These are phyloP conservation scores for Avena insularis DNA, from an alignment of 176 grass and related monocot genomes.

Conservation along the genomic window DNA sequence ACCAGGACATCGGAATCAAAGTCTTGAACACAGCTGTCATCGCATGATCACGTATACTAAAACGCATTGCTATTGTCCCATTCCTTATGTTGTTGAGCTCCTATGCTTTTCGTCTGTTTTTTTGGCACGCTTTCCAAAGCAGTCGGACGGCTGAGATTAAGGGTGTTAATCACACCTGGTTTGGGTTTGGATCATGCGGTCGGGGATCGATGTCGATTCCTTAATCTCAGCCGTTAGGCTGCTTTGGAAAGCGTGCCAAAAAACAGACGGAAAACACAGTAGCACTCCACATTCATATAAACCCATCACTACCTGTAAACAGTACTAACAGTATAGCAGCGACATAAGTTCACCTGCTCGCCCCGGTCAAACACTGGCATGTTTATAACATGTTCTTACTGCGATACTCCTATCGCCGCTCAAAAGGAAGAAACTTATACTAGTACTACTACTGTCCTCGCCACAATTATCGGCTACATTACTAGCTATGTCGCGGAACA, in stretches of 20 bases:
- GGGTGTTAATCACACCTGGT: no score
- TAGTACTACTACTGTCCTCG: not conserved
- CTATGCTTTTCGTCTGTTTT: no score
- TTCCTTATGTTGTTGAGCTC: not conserved
- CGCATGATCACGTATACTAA: not conserved
- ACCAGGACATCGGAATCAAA: not conserved
- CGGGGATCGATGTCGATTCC: no score
- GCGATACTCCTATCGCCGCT: not conserved
- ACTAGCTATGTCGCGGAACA: not conserved
- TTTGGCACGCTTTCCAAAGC: no score
- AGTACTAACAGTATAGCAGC: not conserved
- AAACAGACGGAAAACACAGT: no score
- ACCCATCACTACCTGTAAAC: not conserved
- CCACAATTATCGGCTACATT: not conserved
- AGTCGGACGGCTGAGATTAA: no score
- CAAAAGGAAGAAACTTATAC: not conserved
- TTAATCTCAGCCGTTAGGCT: no score
- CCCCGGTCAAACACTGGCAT: not conserved
- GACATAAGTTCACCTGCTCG: not conserved
- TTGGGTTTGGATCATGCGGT: no score
- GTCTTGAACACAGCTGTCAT: not conserved
- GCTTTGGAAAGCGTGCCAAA: no score
- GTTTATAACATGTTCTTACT: not conserved
- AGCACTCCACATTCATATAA: not conserved
- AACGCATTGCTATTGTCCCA: not conserved